Percentiles rank a stretch among this genome's conserved stretches.
phyloP scores from a whole-genome alignment of 2,329 filamentous ascomycete species.

The Calycina marina region DNA sequence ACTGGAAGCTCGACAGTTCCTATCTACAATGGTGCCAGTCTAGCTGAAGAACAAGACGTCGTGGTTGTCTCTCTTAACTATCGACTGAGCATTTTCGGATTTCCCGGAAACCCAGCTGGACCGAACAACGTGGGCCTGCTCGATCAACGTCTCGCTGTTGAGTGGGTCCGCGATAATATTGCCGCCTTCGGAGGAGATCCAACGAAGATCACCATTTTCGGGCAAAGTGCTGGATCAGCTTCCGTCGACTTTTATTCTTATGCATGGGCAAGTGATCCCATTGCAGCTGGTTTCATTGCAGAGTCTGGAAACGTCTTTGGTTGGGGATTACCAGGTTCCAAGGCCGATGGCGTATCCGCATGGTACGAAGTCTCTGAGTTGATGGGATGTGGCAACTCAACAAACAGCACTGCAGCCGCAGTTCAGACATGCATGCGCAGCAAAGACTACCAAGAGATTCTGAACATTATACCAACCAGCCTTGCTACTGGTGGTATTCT shows the following conservation, averaged over 20 bases:
- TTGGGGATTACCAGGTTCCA: conserved; percentile 13
- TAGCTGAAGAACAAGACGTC: conserved; percentile 3
- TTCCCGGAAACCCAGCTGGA: conserved; percentile 16
- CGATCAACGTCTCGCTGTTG: conserved; percentile 42
- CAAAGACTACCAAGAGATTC: conserved; percentile 9
- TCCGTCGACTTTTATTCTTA: conserved; percentile 25
- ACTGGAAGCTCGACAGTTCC: conserved; percentile 1
- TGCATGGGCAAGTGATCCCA: conserved; percentile 14
- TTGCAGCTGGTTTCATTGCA: conserved; percentile 12
- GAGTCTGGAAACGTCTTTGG: conserved; percentile 14
- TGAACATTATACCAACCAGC: conserved; percentile 4
- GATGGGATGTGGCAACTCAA: conserved; percentile 18
- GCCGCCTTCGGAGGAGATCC: conserved; percentile 42
- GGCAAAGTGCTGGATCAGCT: conserved; percentile 39
- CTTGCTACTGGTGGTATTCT: conserved; percentile 6
- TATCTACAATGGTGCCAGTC: conserved; percentile 4
- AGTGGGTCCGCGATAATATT: conserved; percentile 45
- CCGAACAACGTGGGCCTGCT: conserved; percentile 42
- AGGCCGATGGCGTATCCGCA: conserved; percentile 6
- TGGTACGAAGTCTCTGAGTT: conserved; percentile 16
- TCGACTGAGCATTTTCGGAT: conserved; percentile 23
- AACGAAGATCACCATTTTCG: conserved; percentile 36
- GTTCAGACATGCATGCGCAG: conserved; percentile 18
- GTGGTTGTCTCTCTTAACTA: conserved; percentile 12
- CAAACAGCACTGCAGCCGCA: conserved; percentile 5